phyloP scores from a whole-genome alignment of 2,329 filamentous ascomycete species.

The Cladosporium sp. region DNA sequence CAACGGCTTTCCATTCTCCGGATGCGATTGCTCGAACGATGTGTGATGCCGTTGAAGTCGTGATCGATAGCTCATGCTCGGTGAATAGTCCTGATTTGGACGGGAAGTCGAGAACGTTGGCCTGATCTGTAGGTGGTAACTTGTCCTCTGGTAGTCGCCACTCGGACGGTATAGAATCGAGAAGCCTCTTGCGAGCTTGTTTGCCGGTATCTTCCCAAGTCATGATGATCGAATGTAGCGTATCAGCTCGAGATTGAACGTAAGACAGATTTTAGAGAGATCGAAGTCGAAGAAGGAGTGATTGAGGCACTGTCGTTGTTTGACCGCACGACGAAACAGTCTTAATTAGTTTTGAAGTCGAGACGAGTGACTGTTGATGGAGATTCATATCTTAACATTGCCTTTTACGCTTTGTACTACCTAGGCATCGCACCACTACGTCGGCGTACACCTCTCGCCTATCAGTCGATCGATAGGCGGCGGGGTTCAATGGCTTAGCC shows the following conservation, averaged over 20 bases:
- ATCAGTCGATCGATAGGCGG: slow-evolving; percentile 2
- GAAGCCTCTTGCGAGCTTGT: slow-evolving; percentile 44
- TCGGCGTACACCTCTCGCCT: slow-evolving; percentile 2
- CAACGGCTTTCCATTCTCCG: slow-evolving; percentile 51
- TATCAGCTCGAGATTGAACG: neutral
- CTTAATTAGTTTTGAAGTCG: neutral
- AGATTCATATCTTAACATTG: neutral
- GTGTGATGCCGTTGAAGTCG: slow-evolving; percentile 42
- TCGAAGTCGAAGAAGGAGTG: neutral
- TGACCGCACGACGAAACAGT: neutral
- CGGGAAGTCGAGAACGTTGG: slow-evolving; percentile 60
- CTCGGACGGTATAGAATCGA: slow-evolving; percentile 57
- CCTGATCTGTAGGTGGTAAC: slow-evolving; percentile 55
- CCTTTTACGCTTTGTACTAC: neutral
- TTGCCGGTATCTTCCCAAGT: slow-evolving; percentile 14
- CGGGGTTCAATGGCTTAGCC: slow-evolving; percentile 1
- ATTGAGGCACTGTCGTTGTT: neutral
- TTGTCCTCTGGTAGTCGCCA: slow-evolving; percentile 58
- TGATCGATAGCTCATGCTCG: slow-evolving; percentile 52
- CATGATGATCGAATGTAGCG: neutral
- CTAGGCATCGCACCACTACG: neutral
- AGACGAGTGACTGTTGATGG: neutral
- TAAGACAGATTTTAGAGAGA: neutral
- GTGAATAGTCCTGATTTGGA: slow-evolving; percentile 60
- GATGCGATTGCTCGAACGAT: slow-evolving; percentile 44